phyloP scores from a whole-genome alignment of 108 stramenopile genomes.

The Epithemia pelagica region DNA sequence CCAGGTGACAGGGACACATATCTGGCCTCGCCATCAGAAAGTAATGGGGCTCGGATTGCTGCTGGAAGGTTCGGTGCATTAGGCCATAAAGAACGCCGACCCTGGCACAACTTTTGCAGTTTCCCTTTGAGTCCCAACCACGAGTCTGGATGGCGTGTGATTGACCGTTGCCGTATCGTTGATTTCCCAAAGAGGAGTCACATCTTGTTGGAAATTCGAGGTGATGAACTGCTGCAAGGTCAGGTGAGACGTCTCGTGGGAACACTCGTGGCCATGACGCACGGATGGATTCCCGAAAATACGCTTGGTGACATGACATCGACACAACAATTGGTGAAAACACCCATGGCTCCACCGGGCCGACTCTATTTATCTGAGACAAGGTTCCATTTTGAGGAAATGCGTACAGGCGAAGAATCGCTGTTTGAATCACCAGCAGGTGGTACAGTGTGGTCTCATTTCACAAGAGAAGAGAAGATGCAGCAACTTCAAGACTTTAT shows the following conservation, averaged over 20 bases:
- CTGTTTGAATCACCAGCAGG: neutral
- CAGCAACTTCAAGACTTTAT: neutral
- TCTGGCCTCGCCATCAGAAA: neutral
- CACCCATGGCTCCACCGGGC: constrained; percentile 38
- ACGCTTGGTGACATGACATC: constrained; percentile 41
- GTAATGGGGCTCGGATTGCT: constrained; percentile 12
- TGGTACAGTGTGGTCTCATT: neutral
- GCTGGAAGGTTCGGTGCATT: constrained; percentile 60
- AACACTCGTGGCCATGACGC: constrained; percentile 44
- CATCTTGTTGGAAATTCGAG: constrained; percentile 42
- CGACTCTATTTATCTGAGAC: constrained; percentile 39
- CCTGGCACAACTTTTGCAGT: constrained; percentile 73
- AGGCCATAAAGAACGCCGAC: constrained; percentile 35
- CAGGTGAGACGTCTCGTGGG: constrained; percentile 51
- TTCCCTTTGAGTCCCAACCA: constrained; percentile 52
- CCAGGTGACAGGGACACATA: constrained; percentile 1
- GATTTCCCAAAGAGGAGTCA: constrained; percentile 7
- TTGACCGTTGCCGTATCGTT: constrained; percentile 54
- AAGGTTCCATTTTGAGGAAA: constrained; percentile 64
- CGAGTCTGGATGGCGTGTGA: constrained; percentile 59
- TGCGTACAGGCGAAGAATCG: constrained; percentile 12
- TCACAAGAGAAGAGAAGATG: neutral
- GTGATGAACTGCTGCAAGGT: constrained; percentile 51
- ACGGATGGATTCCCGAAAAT: constrained; percentile 52
- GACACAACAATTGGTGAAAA: constrained; percentile 26